These are phyloP conservation scores for Stipa capillata DNA, from an alignment of 176 grass and related monocot genomes.

Conservation along the genomic window DNA sequence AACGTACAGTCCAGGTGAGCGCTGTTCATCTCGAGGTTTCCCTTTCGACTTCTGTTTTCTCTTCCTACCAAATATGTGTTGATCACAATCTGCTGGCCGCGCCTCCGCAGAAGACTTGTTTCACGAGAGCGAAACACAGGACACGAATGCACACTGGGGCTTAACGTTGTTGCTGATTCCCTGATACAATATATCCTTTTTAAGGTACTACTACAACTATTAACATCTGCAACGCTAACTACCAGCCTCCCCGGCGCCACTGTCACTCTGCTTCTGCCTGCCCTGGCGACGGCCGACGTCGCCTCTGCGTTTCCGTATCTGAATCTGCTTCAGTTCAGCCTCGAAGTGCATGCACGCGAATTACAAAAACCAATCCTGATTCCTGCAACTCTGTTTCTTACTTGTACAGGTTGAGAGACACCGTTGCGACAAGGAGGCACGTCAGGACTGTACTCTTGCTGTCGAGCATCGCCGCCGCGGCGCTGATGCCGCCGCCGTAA, in stretches of 20 bases:
- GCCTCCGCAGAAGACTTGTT: neutral
- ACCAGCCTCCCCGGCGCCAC: neutral
- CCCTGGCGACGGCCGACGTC: neutral
- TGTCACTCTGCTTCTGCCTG: neutral
- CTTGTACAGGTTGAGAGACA: neutral
- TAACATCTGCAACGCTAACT: neutral
- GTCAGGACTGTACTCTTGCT: neutral
- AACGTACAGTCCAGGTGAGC: neutral
- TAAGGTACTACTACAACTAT: neutral
- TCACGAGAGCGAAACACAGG: neutral
- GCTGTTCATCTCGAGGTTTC: neutral
- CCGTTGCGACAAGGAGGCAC: slow-evolving; percentile 11
- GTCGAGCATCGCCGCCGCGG: neutral
- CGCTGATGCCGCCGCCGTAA: slow-evolving; percentile 31
- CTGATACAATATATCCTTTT: neutral
- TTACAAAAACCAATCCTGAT: neutral
- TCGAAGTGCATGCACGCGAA: neutral
- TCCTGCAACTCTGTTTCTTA: neutral
- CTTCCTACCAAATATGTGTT: neutral
- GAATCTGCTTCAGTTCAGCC: neutral
- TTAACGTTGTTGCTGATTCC: neutral
- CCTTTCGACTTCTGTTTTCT: neutral
- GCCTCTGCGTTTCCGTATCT: neutral
- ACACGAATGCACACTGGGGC: neutral
- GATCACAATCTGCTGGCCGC: neutral